Base-by-base conservation (phyloP, 306 rosid species). In the Lablab purpureus region DNA sequence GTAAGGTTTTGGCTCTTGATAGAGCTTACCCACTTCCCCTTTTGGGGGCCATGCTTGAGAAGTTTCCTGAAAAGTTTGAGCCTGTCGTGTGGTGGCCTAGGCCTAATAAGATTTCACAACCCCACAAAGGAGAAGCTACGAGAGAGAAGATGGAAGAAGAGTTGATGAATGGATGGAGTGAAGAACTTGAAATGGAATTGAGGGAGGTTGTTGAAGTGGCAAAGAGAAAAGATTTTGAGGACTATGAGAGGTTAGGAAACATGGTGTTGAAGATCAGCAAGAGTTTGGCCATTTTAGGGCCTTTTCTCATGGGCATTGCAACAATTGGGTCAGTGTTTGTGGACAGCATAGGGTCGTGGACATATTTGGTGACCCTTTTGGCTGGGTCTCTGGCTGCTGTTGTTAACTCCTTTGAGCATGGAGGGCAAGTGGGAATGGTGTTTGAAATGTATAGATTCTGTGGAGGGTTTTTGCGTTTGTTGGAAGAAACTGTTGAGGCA, bases 1-100 rank as follows among this genome's bases (percentile, higher is more conserved):
- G 76, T 9, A 76, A 75, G 50, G 81, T 82, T 25, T 76, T 82
- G 73, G 85, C 81, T 7, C 62, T 81, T 54, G 84, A 81, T 12
- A 81, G 12, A 43, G 84, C 80, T 2, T 81, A 52, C 7, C 84
- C 84, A 14, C 84, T 81, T 73, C 84, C 84, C 1, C 11, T 81
- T 11, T 73, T 73, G 30, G 80, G 80, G 5, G 84, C 62, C 7
- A 81, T 81, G 84, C 75, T 81, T 43, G 80, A 81, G 1, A 81
- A 81, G 17, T 74, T 41, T 75, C 84, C 84, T 28, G 28, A 34
- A 2, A 81, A 65, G 23, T 81, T 65, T 30, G 70, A 73, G 19
- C 84, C 84, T 30, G 70, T 74, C 6, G 51, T 41, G 17, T 81
- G 84, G 84, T 81, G 84, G 84, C 84, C 84, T 10, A 17, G 54